A percentile compares a stretch with the other conserved stretches of the same genome.
These are phyloP conservation scores for Blepharisma undulans DNA, from an alignment of 169 alveolate species.

Conservation along the genomic window DNA sequence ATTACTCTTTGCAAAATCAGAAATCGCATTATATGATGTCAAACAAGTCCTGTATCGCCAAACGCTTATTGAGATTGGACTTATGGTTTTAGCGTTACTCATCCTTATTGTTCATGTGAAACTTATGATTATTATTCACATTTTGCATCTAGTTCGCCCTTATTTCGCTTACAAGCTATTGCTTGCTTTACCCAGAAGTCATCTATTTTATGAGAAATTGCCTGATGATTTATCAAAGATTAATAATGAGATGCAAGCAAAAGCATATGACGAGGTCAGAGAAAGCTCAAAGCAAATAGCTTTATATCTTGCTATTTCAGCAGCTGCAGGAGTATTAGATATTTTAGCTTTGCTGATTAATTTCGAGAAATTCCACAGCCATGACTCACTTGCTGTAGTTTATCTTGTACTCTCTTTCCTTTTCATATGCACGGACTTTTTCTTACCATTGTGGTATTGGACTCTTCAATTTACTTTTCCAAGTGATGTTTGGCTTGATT, in stretches of 20 bases:
- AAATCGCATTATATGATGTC: slow-evolving; percentile 1
- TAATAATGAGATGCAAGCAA: not conserved
- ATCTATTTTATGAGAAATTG: not conserved
- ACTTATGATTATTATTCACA: not conserved
- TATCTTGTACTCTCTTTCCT: not conserved
- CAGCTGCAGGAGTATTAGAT: not conserved
- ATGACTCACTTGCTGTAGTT: not conserved
- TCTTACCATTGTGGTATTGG: not conserved
- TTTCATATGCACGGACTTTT: not conserved
- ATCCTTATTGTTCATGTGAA: not conserved
- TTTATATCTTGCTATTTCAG: not conserved
- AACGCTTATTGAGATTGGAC: not conserved
- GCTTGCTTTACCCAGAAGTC: not conserved
- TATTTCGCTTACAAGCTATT: not conserved
- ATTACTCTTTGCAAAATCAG: not conserved
- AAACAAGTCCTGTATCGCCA: slow-evolving; percentile 10
- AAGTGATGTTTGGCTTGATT: not conserved
- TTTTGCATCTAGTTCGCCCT: slow-evolving; percentile 21
- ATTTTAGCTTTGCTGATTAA: not conserved
- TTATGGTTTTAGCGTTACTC: not conserved
- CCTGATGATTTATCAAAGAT: not conserved
- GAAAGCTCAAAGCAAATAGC: not conserved
- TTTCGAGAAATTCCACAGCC: not conserved
- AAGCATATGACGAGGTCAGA: not conserved
- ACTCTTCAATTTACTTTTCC: not conserved